Evolutionary conservation across 1,284 basidiomycete genomes (phyloP).

Genomic region (Ceratobasidium sp.): DNA sequence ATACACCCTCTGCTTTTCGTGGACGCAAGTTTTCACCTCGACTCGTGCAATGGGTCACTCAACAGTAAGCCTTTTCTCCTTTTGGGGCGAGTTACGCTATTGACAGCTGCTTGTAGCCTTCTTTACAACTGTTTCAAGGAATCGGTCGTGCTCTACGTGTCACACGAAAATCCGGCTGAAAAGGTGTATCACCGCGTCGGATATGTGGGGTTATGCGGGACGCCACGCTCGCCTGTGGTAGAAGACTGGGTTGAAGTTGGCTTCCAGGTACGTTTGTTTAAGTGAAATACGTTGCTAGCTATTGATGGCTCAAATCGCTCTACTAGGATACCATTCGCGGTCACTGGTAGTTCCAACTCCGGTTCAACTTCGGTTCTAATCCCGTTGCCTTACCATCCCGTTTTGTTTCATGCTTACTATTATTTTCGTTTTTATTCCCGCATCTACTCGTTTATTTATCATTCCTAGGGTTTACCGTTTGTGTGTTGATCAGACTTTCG

Average conservation of each 20-base stretch:
- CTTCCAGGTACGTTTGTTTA: constrained; percentile 67
- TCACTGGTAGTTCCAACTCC: constrained; percentile 12
- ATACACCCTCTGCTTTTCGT: constrained; percentile 67
- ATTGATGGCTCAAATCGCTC: constrained; percentile 4
- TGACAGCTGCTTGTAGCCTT: constrained; percentile 53
- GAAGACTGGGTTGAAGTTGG: constrained; percentile 74
- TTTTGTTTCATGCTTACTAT: neutral
- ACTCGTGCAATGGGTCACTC: constrained; percentile 65
- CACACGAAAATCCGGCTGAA: constrained; percentile 66
- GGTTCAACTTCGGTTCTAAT: neutral
- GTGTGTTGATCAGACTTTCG: neutral
- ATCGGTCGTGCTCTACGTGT: constrained; percentile 68
- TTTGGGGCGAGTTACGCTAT: neutral
- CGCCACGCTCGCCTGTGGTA: constrained; percentile 54
- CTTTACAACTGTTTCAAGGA: constrained; percentile 54
- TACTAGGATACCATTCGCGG: constrained; percentile 15
- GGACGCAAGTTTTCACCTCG: constrained; percentile 68
- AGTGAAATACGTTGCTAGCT: constrained; percentile 65
- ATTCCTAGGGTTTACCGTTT: neutral
- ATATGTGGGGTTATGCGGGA: constrained; percentile 66
- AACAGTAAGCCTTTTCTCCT: constrained; percentile 23
- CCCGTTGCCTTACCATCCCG: no score
- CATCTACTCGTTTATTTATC: neutral
- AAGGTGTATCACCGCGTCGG: constrained; percentile 72
- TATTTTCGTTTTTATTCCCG: constrained; percentile 7